These are phyloP conservation scores for Xerocomellus chrysenteron DNA, from an alignment of 768 basidiomycete species.

Conservation along the genomic window DNA sequence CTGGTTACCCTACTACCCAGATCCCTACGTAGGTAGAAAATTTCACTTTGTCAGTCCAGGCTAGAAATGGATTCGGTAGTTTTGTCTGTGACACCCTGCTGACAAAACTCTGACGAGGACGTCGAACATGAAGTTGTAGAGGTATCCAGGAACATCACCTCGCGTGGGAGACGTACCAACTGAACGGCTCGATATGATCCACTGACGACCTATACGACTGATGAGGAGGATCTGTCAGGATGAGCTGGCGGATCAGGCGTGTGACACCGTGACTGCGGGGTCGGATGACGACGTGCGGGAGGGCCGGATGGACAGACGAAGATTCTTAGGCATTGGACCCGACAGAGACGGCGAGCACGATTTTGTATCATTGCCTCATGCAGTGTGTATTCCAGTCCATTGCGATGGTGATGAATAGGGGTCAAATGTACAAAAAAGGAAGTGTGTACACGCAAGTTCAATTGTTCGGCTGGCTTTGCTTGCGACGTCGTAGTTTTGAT, in stretches of 20 bases:
- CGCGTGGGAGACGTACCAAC: slow-evolving; percentile 33
- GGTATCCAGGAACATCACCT: slow-evolving; percentile 31
- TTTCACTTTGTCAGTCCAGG: neutral
- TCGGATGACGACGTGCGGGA: slow-evolving; percentile 2
- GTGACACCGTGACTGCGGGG: slow-evolving; percentile 5
- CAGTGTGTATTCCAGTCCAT: no score
- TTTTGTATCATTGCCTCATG: no score
- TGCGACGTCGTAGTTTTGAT: slow-evolving; percentile 18
- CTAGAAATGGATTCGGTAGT: neutral
- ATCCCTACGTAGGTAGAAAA: slow-evolving; percentile 6
- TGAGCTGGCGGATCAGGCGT: slow-evolving; percentile 26
- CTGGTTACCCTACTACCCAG: slow-evolving; percentile 28
- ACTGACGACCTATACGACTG: slow-evolving; percentile 45
- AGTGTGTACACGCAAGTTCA: neutral
- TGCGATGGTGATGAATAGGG: neutral
- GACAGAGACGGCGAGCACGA: no score
- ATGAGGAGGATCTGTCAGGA: slow-evolving; percentile 37
- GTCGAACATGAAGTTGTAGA: neutral
- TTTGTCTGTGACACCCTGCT: neutral
- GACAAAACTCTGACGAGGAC: slow-evolving; percentile 17
- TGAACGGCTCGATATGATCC: slow-evolving; percentile 35
- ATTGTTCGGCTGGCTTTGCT: neutral
- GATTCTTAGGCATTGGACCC: no score
- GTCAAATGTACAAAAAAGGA: slow-evolving; percentile 16
- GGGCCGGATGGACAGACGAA: no score